Base-by-base conservation (phyloP, 257 asterid species). In the Solanum microdontum region DNA sequence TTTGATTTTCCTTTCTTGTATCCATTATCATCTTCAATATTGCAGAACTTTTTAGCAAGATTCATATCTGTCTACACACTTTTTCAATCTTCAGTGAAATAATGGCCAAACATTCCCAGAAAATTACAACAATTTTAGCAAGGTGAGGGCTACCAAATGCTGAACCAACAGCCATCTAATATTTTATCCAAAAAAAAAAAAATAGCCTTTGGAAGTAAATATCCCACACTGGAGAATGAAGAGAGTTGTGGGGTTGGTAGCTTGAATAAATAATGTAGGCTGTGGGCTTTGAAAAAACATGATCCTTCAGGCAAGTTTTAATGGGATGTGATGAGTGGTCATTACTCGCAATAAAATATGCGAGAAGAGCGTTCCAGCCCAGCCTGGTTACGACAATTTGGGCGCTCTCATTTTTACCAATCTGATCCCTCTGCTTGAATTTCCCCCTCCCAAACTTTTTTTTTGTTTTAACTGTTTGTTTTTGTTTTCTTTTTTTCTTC, bases 251-350 rank as follows among this genome's bases (percentile, higher is more conserved):
- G 28, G 14, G 30, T 62, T 4, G 70, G 28, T 62, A 1, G 28
- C 14, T 62, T n/a, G 70, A n/a, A 9, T 62, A 62, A 62, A n/a
- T n/a, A 62, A 4, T 62, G 3, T n/a, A 10, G 1, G 7, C 3
- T 4, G 30, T 62, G 32, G 1, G 1, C 8, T 4, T 3, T 0
- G 0, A 1, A n/a, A 62, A 4, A 62, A 0, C 0, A 62, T 62
- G 70, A 62, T 62, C 70, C 70, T 62, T 62, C 28, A 62, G 70
- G 14, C 70, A 62, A 62, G 70, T 62, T 62, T 62, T 9, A 4
- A 62, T 4, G 32, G 70, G 70, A 62, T 62, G 30, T 62, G 70
- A 62, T n/a, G 70, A 62, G 70, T n/a, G 70, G 70, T 62, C 15
- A 62, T 9, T n/a, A 9, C 70, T 62, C 32, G 32, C 70, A 62